phyloP scores from a whole-genome alignment of 2,329 filamentous ascomycete species.

The Monilinia vaccinii-corymbosi region DNA sequence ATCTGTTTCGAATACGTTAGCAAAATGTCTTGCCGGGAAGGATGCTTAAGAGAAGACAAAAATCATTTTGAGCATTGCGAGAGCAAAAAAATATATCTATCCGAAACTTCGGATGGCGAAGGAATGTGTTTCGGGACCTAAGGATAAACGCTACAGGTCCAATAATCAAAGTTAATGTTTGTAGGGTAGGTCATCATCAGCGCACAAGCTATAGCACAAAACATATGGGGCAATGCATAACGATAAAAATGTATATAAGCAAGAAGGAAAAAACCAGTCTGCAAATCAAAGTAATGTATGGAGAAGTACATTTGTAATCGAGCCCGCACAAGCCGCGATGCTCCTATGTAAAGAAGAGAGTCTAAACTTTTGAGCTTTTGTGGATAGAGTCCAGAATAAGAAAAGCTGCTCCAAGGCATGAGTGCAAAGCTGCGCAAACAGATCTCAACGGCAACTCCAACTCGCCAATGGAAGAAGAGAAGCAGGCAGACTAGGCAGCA shows the following conservation, averaged over 20 bases:
- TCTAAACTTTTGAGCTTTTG: constrained; percentile 27
- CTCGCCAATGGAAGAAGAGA: constrained; percentile 13
- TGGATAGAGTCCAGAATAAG: constrained; percentile 15
- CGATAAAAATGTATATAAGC: background rate
- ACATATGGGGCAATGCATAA: constrained; percentile 5
- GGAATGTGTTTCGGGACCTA: background rate
- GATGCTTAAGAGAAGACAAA: background rate
- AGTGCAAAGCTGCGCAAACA: constrained; percentile 13
- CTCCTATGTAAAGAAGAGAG: constrained; percentile 18
- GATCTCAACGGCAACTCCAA: constrained; percentile 12
- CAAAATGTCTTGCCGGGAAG: background rate
- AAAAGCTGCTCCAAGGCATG: constrained; percentile 15
- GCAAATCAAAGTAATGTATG: constrained; percentile 5
- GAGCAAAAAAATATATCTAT: background rate
- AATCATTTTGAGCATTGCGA: background rate
- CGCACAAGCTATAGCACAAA: constrained; percentile 7
- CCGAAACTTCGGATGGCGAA: constrained; percentile 1
- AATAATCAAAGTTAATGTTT: background rate
- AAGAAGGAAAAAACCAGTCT: constrained; percentile 4
- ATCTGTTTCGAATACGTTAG: background rate
- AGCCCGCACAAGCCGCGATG: constrained; percentile 21
- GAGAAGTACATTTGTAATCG: constrained; percentile 15
- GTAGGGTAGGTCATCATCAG: background rate
- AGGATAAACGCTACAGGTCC: constrained; percentile 3
- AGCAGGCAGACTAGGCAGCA: constrained; percentile 17